Percentiles rank a stretch among this genome's conserved stretches.
Conservation (phyloP, 352 stramenopile species). For the Globisporangium ultimum region DNA sequence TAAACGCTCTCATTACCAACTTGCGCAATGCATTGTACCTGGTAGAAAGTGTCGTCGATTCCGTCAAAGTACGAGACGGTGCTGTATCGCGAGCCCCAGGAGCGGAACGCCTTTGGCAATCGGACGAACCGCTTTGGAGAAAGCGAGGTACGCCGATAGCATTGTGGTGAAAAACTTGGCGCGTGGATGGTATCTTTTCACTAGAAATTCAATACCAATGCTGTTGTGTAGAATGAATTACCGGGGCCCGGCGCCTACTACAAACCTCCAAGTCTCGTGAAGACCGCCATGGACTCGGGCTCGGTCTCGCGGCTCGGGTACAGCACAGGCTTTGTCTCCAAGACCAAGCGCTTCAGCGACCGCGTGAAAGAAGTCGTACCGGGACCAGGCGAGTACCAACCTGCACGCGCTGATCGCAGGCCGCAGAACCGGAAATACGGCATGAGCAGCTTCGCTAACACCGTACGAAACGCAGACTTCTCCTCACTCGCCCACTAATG, state of each 20-base stretch:
- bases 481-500: not conserved
- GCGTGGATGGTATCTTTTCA: not conserved
- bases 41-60: conserved; percentile 63
- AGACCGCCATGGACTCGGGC: conserved; percentile 57
- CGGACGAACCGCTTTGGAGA: conserved; percentile 66
- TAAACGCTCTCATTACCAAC: not conserved
- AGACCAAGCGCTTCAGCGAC: conserved; percentile 68
- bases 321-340: conserved; percentile 75
- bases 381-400: conserved; percentile 64
- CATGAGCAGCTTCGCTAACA: conserved; percentile 61
- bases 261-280: conserved; percentile 53
- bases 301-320: conserved; percentile 74
- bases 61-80: conserved; percentile 80
- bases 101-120: conserved; percentile 66
- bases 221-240: conserved; percentile 50
- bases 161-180: conserved; percentile 15
- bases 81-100: conserved; percentile 49
- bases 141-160: conserved; percentile 19
- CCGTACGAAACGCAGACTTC: conserved; percentile 24
- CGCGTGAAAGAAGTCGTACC: conserved; percentile 41
- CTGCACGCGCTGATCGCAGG: conserved; percentile 26
- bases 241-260: conserved; percentile 72
- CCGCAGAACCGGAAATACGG: conserved; percentile 64
- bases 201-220: too few species aligned
- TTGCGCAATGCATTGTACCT: conserved; percentile 5